Conservation (phyloP, 2,329 filamentous ascomycete genomes). For the Pseudocercospora vitis region DNA sequence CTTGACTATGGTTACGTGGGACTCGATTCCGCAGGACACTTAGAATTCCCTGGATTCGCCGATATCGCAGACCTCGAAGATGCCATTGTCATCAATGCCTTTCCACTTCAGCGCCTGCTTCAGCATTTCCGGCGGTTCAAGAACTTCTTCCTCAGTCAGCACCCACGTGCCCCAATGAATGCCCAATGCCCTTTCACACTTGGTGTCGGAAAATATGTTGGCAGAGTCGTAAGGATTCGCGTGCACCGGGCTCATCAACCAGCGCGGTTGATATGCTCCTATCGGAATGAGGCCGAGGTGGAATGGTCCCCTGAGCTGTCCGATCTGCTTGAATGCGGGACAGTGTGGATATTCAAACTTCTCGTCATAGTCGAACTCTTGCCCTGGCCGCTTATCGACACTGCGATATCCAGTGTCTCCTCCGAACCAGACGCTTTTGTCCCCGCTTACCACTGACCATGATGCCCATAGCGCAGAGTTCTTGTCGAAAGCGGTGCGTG, state of each 20-base stretch:
- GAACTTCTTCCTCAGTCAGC: conserved; percentile 77
- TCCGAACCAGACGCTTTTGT: conserved; percentile 80
- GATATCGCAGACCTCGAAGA: conserved; percentile 82
- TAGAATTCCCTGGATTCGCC: conserved; percentile 72
- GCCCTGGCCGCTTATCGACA: conserved; percentile 64
- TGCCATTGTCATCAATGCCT: conserved; percentile 66
- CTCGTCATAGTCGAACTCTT: conserved; percentile 69
- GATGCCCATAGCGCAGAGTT: conserved; percentile 81
- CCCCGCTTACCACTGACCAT: conserved; percentile 74
- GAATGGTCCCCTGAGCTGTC: conserved; percentile 76
- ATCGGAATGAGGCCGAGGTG: conserved; percentile 92
- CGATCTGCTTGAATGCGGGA: conserved; percentile 84
- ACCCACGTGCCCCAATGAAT: conserved; percentile 94
- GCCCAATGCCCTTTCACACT: conserved; percentile 73
- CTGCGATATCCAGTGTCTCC: conserved; percentile 85
- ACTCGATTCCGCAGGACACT: too few species aligned
- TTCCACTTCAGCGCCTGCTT: conserved; percentile 69
- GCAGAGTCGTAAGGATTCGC: conserved; percentile 84
- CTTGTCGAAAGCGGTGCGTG: conserved; percentile 67
- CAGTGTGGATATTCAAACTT: conserved; percentile 69
- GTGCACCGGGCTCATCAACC: conserved; percentile 77
- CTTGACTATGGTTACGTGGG: too few species aligned
- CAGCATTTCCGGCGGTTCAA: conserved; percentile 75
- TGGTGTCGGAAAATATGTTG: conserved; percentile 83
- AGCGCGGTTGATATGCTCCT: conserved; percentile 77